These are phyloP conservation scores for Jackrogersella minutella DNA, from an alignment of 495 filamentous ascomycete genomes.

Conservation along the genomic window DNA sequence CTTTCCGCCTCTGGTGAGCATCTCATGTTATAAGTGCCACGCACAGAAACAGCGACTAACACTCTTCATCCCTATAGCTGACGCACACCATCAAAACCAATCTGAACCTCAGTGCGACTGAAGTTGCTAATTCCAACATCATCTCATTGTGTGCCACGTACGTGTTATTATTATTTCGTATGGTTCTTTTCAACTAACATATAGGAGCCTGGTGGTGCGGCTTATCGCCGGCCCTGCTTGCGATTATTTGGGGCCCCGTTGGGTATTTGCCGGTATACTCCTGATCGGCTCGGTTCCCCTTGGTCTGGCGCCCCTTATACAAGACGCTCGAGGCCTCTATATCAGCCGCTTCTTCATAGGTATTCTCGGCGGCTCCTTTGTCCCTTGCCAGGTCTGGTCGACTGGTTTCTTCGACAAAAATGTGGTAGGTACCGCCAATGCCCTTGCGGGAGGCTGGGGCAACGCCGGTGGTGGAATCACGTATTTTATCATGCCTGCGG, in stretches of 20 bases:
- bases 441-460: slow-evolving; percentile 83
- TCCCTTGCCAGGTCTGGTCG: slow-evolving; percentile 96
- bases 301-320: slow-evolving; percentile 80
- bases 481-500: slow-evolving; percentile 93
- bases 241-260: slow-evolving; percentile 83
- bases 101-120: slow-evolving; percentile 70
- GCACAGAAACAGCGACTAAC: slow-evolving; percentile 7
- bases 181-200: slow-evolving; percentile 12
- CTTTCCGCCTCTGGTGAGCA: slow-evolving; percentile 80
- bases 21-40: background rate
- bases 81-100: slow-evolving; percentile 80
- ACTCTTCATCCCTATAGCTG: slow-evolving; percentile 58
- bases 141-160: slow-evolving; percentile 87
- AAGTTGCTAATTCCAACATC: slow-evolving; percentile 92
- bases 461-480: slow-evolving; percentile 91
- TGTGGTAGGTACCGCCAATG: slow-evolving; percentile 89
- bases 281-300: slow-evolving; percentile 83
- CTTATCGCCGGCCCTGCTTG: slow-evolving; percentile 84
- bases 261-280: slow-evolving; percentile 79
- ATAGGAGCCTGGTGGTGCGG: slow-evolving; percentile 74
- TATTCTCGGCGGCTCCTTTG: slow-evolving; percentile 88
- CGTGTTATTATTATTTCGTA: slow-evolving; percentile 41
- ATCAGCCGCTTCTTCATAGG: slow-evolving; percentile 90
- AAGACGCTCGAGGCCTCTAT: slow-evolving; percentile 73
- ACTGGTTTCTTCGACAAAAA: slow-evolving; percentile 97